These are phyloP conservation scores for Hyaloscypha bicolor DNA, from an alignment of 495 filamentous ascomycete genomes.

Conservation along the genomic window DNA sequence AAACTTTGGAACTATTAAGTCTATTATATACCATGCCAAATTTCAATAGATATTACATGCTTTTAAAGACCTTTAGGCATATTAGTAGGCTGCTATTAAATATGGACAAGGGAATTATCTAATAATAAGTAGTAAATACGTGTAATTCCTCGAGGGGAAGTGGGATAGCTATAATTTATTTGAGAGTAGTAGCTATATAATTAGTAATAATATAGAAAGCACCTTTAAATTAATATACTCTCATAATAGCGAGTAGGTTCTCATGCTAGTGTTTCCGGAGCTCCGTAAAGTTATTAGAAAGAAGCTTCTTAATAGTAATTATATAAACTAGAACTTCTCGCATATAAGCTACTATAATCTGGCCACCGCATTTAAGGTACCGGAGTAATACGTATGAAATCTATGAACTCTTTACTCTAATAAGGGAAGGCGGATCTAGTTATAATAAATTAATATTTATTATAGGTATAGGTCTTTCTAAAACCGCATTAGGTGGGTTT, in stretches of 20 bases:
- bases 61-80: constrained; percentile 19
- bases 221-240: constrained; percentile 9
- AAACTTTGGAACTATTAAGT: background rate
- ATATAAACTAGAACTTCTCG: constrained; percentile 5
- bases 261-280: constrained; percentile 14
- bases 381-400: constrained; percentile 4
- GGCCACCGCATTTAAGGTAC: background rate
- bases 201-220: constrained; percentile 18
- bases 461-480: constrained; percentile 6
- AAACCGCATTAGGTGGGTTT: constrained; percentile 9
- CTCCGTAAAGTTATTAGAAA: constrained; percentile 11
- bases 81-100: constrained; percentile 5
- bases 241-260: constrained; percentile 18
- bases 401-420: background rate
- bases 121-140: constrained; percentile 13
- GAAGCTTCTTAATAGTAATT: constrained; percentile 6
- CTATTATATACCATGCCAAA: constrained; percentile 4
- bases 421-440: background rate
- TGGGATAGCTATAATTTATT: constrained; percentile 19
- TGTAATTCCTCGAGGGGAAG: constrained; percentile 16
- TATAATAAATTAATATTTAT: background rate
- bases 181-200: constrained; percentile 21
- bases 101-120: constrained; percentile 3
- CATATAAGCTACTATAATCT: constrained; percentile 11
- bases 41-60: constrained; percentile 18